Percentiles rank a stretch among this genome's conserved stretches.
phyloP scores from a whole-genome alignment of 768 basidiomycete genomes.

The Lyophyllum shimeji region DNA sequence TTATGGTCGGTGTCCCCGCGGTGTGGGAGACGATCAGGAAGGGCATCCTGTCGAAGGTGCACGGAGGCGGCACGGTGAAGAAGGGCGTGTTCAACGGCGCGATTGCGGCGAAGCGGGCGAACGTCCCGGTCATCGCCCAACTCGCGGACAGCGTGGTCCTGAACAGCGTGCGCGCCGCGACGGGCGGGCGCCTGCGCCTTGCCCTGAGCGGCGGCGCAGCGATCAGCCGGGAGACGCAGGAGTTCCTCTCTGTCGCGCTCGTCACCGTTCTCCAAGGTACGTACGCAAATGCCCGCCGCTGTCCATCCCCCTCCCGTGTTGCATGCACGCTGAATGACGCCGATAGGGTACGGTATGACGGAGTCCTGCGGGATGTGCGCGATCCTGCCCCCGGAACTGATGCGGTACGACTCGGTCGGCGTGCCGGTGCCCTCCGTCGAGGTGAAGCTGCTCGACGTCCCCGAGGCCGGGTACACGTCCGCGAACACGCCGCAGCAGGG shows the following conservation, averaged over 20 bases:
- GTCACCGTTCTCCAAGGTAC: constrained; percentile 86
- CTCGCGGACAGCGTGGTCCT: constrained; percentile 79
- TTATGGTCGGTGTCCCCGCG: constrained; percentile 94
- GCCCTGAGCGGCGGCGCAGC: constrained; percentile 87
- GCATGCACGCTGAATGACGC: neutral
- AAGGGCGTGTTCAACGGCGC: constrained; percentile 81
- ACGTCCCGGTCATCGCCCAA: constrained; percentile 60
- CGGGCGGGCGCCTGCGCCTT: constrained; percentile 83
- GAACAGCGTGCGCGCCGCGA: constrained; percentile 73
- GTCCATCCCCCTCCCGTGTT: neutral
- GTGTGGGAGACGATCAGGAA: constrained; percentile 98
- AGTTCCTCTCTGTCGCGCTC: constrained; percentile 81
- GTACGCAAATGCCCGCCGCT: too few species aligned
- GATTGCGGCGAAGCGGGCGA: constrained; percentile 69
- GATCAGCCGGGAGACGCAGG: constrained; percentile 83
- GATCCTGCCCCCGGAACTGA: constrained; percentile 81
- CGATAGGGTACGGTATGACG: constrained; percentile 93
- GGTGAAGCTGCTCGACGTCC: constrained; percentile 81
- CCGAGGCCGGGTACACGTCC: constrained; percentile 82
- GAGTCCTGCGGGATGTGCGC: constrained; percentile 91
- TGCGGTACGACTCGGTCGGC: constrained; percentile 76
- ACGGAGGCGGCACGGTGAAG: constrained; percentile 63
- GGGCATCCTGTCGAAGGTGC: constrained; percentile 84
- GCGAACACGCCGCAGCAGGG: constrained; percentile 75
- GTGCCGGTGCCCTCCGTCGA: constrained; percentile 88